These are phyloP conservation scores for Leishmania martiniquensis DNA, from an alignment of 208 protist species.

Conservation along the genomic window DNA sequence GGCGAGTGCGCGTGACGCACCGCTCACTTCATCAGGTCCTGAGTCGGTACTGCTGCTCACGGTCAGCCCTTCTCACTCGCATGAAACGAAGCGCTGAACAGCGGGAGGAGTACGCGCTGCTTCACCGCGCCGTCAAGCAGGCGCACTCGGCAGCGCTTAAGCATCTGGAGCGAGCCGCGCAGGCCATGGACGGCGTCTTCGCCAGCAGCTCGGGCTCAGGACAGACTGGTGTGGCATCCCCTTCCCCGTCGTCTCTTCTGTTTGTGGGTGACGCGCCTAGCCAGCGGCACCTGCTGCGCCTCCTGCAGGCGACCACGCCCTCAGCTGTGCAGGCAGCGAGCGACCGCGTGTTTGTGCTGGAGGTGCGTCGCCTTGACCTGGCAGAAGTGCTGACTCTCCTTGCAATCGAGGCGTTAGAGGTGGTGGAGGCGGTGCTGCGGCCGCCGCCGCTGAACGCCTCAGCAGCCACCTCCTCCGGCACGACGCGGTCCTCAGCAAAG, in stretches of 20 bases:
- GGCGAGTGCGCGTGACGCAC: slow-evolving; percentile 24
- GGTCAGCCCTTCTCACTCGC: neutral
- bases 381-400: slow-evolving; percentile 48
- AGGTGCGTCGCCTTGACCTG: slow-evolving; percentile 47
- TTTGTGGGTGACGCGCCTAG: slow-evolving; percentile 20
- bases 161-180: slow-evolving; percentile 6
- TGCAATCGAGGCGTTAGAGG: slow-evolving; percentile 50
- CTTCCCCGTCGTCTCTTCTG: slow-evolving; percentile 8
- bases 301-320: slow-evolving; percentile 19
- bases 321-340: slow-evolving; percentile 10
- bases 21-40: slow-evolving; percentile 4
- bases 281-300: slow-evolving; percentile 17
- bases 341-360: slow-evolving; percentile 24
- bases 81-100: slow-evolving; percentile 4
- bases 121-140: slow-evolving; percentile 16
- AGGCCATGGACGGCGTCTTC: neutral
- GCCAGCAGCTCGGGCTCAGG: neutral
- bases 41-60: neutral
- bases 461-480: neutral
- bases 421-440: slow-evolving; percentile 34
- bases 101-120: slow-evolving; percentile 22
- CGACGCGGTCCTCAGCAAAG: neutral
- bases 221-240: neutral
- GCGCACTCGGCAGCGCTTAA: slow-evolving; percentile 12
- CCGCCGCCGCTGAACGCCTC: slow-evolving; percentile 20